phyloP scores from a whole-genome alignment of 2,329 filamentous ascomycete genomes.

The Pseudovirgaria hyperparasitica region DNA sequence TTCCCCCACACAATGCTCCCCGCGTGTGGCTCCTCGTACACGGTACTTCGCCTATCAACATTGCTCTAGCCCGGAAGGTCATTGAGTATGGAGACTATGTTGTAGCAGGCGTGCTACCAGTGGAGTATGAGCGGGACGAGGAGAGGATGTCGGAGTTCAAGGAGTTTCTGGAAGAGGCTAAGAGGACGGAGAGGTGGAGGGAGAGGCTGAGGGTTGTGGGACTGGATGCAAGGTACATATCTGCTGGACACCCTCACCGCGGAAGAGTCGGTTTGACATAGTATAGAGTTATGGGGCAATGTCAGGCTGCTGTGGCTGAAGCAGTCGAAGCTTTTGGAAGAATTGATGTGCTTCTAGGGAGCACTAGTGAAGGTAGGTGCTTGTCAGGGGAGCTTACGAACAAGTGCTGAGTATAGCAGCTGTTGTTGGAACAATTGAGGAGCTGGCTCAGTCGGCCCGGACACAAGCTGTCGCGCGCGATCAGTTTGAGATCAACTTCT shows the following conservation, averaged over 20 bases:
- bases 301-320: slow-evolving; percentile 76
- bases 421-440: slow-evolving; percentile 82
- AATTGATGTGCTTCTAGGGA: slow-evolving; percentile 83
- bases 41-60: slow-evolving; percentile 70
- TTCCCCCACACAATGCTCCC: slow-evolving; percentile 51
- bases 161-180: slow-evolving; percentile 57
- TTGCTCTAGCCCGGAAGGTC: slow-evolving; percentile 67
- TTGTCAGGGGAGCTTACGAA: slow-evolving; percentile 8
- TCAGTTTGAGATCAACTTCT: slow-evolving; percentile 92
- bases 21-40: slow-evolving; percentile 90
- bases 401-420: slow-evolving; percentile 34
- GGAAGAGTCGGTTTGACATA: background rate
- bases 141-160: slow-evolving; percentile 65
- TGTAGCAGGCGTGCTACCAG: slow-evolving; percentile 67
- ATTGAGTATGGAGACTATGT: slow-evolving; percentile 88
- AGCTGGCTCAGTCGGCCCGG: slow-evolving; percentile 59
- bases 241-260: slow-evolving; percentile 1
- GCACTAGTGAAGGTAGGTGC: slow-evolving; percentile 63
- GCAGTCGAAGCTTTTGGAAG: slow-evolving; percentile 72
- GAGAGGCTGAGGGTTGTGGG: slow-evolving; percentile 56
- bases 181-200: slow-evolving; percentile 65
- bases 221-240: slow-evolving; percentile 40
- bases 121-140: slow-evolving; percentile 60
- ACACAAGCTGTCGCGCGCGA: slow-evolving; percentile 72
- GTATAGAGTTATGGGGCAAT: slow-evolving; percentile 49